Evolutionary conservation across 2,329 filamentous ascomycete genomes (phyloP).

Genomic region (Colletotrichum euphorbiae): DNA sequence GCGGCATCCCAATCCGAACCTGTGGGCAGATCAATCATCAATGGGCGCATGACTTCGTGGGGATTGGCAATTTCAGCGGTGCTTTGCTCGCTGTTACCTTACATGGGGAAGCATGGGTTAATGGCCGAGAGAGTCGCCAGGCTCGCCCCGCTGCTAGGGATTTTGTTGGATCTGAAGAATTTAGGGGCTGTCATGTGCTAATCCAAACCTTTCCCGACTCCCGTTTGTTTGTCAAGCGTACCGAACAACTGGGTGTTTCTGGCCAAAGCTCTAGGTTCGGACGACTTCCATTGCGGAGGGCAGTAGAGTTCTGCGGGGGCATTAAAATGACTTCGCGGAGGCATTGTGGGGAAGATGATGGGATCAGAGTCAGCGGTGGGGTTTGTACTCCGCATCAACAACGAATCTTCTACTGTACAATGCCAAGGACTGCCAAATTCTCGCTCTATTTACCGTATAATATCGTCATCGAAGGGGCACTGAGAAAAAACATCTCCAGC

Average conservation of each 20-base stretch:
- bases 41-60: conserved; percentile 31
- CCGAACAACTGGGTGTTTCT: conserved; percentile 7
- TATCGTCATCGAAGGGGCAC: too few species aligned
- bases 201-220: neutral
- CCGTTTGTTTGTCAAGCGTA: neutral
- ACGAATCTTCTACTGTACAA: neutral
- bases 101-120: conserved; percentile 28
- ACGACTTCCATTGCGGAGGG: conserved; percentile 21
- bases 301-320: conserved; percentile 27
- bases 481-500: too few species aligned
- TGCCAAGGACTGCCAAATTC: conserved; percentile 10
- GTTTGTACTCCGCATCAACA: neutral
- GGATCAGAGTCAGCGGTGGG: conserved; percentile 8
- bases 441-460: conserved; percentile 4
- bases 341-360: conserved; percentile 25
- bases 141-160: conserved; percentile 14
- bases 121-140: conserved; percentile 34
- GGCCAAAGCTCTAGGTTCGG: conserved; percentile 23
- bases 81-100: conserved; percentile 38
- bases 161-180: conserved; percentile 14
- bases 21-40: neutral
- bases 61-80: conserved; percentile 32
- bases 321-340: conserved; percentile 33
- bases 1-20: neutral
- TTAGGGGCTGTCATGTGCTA: neutral